Evolutionary conservation across 345 rosid genomes (phyloP).

Genomic region (Capsella bursapastoris): DNA sequence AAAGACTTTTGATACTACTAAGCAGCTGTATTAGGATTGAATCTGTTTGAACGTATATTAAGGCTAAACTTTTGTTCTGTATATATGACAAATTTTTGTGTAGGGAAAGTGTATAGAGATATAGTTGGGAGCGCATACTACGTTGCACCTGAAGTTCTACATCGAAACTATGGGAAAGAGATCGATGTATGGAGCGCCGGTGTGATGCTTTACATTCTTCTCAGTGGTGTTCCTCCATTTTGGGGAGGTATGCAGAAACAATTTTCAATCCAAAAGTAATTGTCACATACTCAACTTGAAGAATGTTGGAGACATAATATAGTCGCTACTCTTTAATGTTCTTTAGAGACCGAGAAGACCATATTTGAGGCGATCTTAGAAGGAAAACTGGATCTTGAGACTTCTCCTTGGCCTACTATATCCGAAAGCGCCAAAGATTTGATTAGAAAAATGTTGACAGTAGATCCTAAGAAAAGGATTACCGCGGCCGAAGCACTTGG

Average conservation of each 20-base stretch:
- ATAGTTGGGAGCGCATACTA: constrained; percentile 88
- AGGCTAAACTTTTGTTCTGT: not conserved
- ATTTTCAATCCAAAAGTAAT: not conserved
- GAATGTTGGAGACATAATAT: not conserved
- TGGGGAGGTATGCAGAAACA: constrained; percentile 70
- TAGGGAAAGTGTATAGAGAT: constrained; percentile 72
- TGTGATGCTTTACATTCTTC: constrained; percentile 87
- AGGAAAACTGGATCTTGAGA: constrained; percentile 69
- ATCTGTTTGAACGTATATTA: not conserved
- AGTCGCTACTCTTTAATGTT: not conserved
- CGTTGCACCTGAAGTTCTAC: constrained; percentile 89
- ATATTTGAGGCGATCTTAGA: constrained; percentile 58
- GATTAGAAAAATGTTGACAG: constrained; percentile 64
- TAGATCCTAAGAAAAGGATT: constrained; percentile 73
- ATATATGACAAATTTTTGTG: not conserved
- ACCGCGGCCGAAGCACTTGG: constrained; percentile 81
- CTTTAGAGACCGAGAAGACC: constrained; percentile 71
- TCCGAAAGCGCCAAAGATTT: constrained; percentile 82
- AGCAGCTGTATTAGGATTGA: not conserved
- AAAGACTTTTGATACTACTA: not conserved
- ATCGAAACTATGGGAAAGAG: constrained; percentile 78
- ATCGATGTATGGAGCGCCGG: constrained; percentile 97
- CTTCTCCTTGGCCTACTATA: constrained; percentile 79
- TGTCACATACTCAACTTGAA: not conserved
- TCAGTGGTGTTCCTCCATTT: constrained; percentile 92